Conservation (phyloP, 2,329 filamentous ascomycete species). For the Tolypocladium nubicola region DNA sequence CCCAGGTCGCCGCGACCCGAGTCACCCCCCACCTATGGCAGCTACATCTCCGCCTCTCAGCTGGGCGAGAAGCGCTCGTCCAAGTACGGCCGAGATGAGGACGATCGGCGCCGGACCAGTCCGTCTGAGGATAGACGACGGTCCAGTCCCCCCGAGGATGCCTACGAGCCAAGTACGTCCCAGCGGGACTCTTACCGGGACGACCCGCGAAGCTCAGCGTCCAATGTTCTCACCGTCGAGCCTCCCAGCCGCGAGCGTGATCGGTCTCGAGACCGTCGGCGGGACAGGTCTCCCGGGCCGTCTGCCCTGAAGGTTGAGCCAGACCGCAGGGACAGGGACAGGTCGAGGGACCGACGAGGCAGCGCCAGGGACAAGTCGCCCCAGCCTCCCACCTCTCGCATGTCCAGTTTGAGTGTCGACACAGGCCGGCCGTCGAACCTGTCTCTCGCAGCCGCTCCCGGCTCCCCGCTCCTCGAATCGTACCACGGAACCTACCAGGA, state of each 20-base stretch:
- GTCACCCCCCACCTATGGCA: slow-evolving; percentile 16
- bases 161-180: slow-evolving; percentile 9
- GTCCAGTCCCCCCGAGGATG: slow-evolving; percentile 9
- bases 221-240: slow-evolving; percentile 32
- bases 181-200: slow-evolving; percentile 13
- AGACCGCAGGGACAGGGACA: slow-evolving; percentile 8
- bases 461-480: slow-evolving; percentile 79
- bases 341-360: slow-evolving; percentile 20
- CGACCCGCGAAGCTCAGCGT: slow-evolving; percentile 25
- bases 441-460: slow-evolving; percentile 50
- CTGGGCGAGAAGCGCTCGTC: slow-evolving; percentile 11
- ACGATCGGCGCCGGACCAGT: neutral
- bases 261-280: slow-evolving; percentile 20
- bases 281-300: slow-evolving; percentile 16
- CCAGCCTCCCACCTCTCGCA: slow-evolving; percentile 35
- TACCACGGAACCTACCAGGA: slow-evolving; percentile 93
- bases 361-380: slow-evolving; percentile 33
- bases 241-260: slow-evolving; percentile 23
- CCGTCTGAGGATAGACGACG: slow-evolving; percentile 1
- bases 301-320: slow-evolving; percentile 11
- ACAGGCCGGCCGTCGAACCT: slow-evolving; percentile 28
- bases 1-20: slow-evolving; percentile 12
- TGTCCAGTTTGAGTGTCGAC: slow-evolving; percentile 42
- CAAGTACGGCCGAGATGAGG: slow-evolving; percentile 7
- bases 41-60: slow-evolving; percentile 12